phyloP scores from a whole-genome alignment of 78 protist genomes.

The Guillardia theta region DNA sequence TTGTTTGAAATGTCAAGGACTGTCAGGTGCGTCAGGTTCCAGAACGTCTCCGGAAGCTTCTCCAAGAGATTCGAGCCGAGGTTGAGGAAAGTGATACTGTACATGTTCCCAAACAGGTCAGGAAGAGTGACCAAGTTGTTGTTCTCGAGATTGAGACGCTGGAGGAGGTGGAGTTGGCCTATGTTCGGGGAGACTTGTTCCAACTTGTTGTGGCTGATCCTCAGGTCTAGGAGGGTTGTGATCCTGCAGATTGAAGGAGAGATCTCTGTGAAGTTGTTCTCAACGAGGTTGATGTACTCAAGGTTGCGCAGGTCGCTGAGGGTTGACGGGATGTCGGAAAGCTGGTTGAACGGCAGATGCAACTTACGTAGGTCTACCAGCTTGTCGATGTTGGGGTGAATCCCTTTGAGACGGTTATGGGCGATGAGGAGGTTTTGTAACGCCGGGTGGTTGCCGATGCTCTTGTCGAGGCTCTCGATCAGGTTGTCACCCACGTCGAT shows the following conservation, averaged over 20 bases:
- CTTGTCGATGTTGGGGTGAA: not conserved
- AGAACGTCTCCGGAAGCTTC: not conserved
- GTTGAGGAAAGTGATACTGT: not conserved
- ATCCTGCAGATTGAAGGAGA: not conserved
- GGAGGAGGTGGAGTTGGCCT: not conserved
- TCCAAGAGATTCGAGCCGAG: not conserved
- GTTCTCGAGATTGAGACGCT: conserved; percentile 27
- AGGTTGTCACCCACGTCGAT: conserved; percentile 12
- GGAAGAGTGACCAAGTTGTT: not conserved
- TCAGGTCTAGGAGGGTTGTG: not conserved
- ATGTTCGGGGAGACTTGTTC: not conserved
- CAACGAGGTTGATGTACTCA: not conserved
- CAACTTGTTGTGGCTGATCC: not conserved
- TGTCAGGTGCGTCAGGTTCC: not conserved
- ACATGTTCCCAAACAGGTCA: not conserved
- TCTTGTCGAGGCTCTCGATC: not conserved
- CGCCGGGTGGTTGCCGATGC: not conserved
- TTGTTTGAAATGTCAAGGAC: not conserved
- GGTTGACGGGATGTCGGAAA: not conserved
- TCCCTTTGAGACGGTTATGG: not conserved
- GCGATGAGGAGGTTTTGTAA: not conserved
- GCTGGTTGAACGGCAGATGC: not conserved
- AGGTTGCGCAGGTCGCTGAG: not conserved
- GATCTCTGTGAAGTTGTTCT: not conserved
- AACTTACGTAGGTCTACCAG: not conserved